Conservation (phyloP, 495 filamentous ascomycete species). For the Podospora bellae-mahoneyi region DNA sequence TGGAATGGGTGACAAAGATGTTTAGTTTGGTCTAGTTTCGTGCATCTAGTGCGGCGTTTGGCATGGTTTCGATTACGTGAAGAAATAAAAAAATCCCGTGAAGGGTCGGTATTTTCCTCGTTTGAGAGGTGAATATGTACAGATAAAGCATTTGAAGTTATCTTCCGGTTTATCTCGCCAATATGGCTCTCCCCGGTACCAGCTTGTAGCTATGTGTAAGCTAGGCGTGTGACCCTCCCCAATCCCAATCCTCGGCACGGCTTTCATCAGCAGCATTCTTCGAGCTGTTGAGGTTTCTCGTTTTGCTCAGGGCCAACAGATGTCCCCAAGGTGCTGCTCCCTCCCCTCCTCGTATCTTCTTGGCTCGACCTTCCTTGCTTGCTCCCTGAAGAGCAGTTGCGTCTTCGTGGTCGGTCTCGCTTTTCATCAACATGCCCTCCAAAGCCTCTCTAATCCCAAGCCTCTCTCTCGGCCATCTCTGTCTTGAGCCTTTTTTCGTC, state of each 20-base stretch:
- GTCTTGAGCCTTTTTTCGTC: neutral
- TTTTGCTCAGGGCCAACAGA: too few relatives aligned
- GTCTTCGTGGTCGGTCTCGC: neutral
- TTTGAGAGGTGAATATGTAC: neutral
- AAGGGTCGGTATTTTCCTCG: neutral
- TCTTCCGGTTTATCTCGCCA: neutral
- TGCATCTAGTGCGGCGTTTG: constrained; percentile 1
- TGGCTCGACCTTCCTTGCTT: neutral
- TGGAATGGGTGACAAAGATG: constrained; percentile 7
- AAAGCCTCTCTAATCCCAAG: too few relatives aligned
- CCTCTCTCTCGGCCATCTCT: too few relatives aligned
- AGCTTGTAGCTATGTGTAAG: neutral
- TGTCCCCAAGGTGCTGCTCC: neutral
- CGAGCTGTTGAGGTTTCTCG: too few relatives aligned
- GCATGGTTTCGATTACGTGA: neutral
- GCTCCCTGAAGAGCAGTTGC: neutral
- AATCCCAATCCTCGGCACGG: neutral
- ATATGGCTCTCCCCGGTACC: neutral
- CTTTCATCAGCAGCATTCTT: neutral
- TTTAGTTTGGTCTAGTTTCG: constrained; percentile 3
- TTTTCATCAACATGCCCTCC: too few relatives aligned
- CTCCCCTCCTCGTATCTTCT: neutral
- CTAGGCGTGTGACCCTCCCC: neutral
- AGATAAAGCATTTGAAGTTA: neutral
- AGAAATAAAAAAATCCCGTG: neutral